phyloP scores from a whole-genome alignment of 1,284 basidiomycete genomes.

The Fomitopsis schrenkii region DNA sequence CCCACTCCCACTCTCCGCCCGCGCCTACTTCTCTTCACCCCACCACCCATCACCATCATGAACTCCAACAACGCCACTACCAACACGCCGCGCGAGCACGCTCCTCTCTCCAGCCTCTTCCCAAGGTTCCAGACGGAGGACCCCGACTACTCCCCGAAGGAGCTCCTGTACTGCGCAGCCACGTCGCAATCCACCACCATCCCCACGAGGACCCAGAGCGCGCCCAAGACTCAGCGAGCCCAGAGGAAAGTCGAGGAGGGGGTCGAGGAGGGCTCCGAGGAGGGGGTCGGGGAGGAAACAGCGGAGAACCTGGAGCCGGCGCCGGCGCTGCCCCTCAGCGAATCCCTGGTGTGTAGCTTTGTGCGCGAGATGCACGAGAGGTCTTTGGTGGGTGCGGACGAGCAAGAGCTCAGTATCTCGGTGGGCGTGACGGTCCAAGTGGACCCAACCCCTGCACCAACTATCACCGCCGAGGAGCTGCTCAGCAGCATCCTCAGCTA shows the following conservation, averaged over 20 bases:
- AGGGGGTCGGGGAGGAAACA: too few species aligned
- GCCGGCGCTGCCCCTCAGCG: not conserved
- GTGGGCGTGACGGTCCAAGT: not conserved
- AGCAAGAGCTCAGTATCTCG: not conserved
- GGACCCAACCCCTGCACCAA: not conserved
- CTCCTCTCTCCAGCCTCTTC: constrained; percentile 50
- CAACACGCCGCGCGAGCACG: constrained; percentile 47
- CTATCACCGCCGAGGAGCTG: not conserved
- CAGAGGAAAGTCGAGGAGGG: not conserved
- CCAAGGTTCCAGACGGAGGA: constrained; percentile 1
- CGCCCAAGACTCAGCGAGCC: too few species aligned
- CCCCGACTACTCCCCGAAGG: not conserved
- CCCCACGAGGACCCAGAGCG: too few species aligned
- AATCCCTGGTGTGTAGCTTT: not conserved
- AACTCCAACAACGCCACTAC: not conserved
- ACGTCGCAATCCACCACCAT: too few species aligned
- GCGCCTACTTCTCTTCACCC: not conserved
- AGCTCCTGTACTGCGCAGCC: too few species aligned
- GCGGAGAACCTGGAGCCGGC: not conserved
- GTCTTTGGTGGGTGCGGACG: not conserved
- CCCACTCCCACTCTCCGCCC: not conserved
- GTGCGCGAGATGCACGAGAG: not conserved
- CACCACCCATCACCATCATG: not conserved
- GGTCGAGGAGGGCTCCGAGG: too few species aligned
- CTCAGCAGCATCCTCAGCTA: not conserved